Base-by-base conservation (phyloP, 2,329 filamentous ascomycete species). In the Aspergillus thermomutatus region DNA sequence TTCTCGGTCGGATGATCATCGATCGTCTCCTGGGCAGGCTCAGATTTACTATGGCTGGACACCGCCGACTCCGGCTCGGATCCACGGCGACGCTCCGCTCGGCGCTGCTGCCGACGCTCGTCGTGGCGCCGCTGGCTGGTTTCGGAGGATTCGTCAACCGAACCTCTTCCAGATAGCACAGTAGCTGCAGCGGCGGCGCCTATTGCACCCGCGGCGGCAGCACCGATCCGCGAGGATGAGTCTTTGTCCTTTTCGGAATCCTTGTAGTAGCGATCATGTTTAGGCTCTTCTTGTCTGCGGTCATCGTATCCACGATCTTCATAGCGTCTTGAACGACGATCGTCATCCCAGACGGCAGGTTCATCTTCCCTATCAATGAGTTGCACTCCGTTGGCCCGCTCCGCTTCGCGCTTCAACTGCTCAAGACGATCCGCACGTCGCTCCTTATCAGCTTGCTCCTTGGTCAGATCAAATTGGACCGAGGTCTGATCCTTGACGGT, bases 401-500 rank as follows among this genome's bases (percentile, higher is more conserved):
- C 49, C 3, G 58, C 53, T 14, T 64, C 66, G 10, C 61, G 64
- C 58, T 58, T 65, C 53, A 58, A 51, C 41, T 52, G 66, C 48
- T 66, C 65, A 37, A 60, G 65, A n/a, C 60, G 64, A 34, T 66
- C 67, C 17, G 67, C 65, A 31, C 68, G 68, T 51, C 71, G 69
- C 53, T 82, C 81, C 53, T 79, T 80, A 28, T 79, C 75, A 37
- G 72, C 75, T 68, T 85, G 82, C 65, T 84, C 82, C 49, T 84
- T 75, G 0, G 83, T 85, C 50, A 86, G 66, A 40, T 82, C 78
- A 60, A 86, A 86, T 53, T 81, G 79, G 7, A 87, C 84, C 57
- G 77, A 80, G 8, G 75, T 75, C 54, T 72, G 67, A 21, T 77
- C 75, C 63, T 69, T 75, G 3, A 59, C 53, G 3, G 74, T 70